phyloP scores from a whole-genome alignment of 1,139 yeast species.

The Protomyces gravidus region DNA sequence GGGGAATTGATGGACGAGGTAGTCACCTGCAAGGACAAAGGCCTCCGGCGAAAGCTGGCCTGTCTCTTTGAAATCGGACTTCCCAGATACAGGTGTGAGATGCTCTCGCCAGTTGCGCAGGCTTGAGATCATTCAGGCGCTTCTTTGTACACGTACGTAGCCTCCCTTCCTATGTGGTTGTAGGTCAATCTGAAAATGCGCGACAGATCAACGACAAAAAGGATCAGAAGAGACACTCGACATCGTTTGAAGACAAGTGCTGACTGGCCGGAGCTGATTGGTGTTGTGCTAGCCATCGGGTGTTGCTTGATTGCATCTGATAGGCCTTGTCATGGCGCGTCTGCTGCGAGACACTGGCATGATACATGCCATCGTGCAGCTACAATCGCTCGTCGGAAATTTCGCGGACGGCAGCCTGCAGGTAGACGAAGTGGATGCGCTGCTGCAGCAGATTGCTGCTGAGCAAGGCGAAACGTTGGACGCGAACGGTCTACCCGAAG shows the following conservation, averaged over 20 bases:
- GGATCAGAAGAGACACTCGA: too few species aligned
- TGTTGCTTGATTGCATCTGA: neutral
- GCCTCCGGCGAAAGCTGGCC: constrained; percentile 95
- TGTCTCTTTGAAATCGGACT: constrained; percentile 72
- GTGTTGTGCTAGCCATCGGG: neutral
- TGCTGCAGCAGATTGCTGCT: neutral
- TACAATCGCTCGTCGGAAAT: neutral
- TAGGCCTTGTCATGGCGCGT: neutral
- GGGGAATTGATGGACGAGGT: constrained; percentile 82
- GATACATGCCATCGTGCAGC: neutral
- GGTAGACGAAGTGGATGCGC: neutral
- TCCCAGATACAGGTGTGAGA: constrained; percentile 80
- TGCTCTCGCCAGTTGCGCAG: constrained; percentile 62
- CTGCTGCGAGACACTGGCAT: neutral
- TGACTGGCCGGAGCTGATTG: too few species aligned
- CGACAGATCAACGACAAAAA: too few species aligned
- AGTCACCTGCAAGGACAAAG: constrained; percentile 89
- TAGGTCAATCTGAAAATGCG: too few species aligned
- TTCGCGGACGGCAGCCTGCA: neutral
- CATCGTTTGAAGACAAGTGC: too few species aligned
- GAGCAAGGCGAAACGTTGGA: neutral
- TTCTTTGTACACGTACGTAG: neutral
- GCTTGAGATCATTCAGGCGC: constrained; percentile 15
- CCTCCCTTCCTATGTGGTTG: too few species aligned
- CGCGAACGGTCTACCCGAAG: neutral